Conservation (phyloP, 352 stramenopile species). For the Phytophthora sp. region DNA sequence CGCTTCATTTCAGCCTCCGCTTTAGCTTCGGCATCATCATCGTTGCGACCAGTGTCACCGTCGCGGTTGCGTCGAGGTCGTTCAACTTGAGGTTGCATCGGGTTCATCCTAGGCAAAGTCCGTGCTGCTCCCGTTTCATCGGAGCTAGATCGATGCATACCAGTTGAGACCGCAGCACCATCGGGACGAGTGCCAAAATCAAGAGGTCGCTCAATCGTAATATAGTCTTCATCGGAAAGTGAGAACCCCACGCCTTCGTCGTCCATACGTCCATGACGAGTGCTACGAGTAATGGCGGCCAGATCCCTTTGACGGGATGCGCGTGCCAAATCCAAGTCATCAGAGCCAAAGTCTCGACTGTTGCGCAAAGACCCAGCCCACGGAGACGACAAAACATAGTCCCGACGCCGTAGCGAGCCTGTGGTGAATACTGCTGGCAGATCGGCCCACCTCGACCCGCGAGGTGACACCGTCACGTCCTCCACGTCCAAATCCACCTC, state of each 20-base stretch:
- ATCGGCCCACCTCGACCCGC: constrained; percentile 41
- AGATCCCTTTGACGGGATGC: constrained; percentile 31
- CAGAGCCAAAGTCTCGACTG: constrained; percentile 27
- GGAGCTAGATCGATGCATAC: constrained; percentile 23
- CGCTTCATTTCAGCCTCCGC: constrained; percentile 27
- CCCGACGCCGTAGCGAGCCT: constrained; percentile 39
- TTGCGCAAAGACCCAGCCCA: constrained; percentile 32
- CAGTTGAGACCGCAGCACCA: neutral
- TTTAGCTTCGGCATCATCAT: constrained; percentile 16
- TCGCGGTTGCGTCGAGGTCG: constrained; percentile 6
- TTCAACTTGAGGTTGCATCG: constrained; percentile 20
- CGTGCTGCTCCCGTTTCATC: constrained; percentile 18
- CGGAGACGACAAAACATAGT: constrained; percentile 55
- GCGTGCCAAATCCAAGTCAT: constrained; percentile 39
- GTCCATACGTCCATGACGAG: constrained; percentile 38
- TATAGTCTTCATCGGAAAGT: constrained; percentile 77
- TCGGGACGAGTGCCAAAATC: constrained; percentile 30
- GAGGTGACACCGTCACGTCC: constrained; percentile 31
- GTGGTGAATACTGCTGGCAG: constrained; percentile 45
- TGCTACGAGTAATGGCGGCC: constrained; percentile 41
- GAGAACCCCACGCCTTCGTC: constrained; percentile 42
- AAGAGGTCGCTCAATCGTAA: constrained; percentile 57
- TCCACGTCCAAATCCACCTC: constrained; percentile 11
- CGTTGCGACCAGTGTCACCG: neutral
- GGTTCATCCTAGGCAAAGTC: constrained; percentile 23